phyloP scores from a whole-genome alignment of 345 rosid species.

The Luvunga scandens region DNA sequence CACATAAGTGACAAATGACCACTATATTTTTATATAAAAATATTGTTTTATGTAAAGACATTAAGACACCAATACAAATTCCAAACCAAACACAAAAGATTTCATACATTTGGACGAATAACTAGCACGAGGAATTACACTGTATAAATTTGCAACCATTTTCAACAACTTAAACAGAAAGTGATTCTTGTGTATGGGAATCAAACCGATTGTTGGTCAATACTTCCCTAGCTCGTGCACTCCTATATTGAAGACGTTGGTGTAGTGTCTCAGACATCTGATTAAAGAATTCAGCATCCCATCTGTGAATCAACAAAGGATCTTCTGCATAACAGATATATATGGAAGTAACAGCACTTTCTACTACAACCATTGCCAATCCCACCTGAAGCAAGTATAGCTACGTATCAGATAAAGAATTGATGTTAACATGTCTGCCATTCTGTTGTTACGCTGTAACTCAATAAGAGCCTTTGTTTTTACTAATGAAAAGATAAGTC shows the following conservation, averaged over 20 bases:
- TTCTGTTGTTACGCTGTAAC: background rate
- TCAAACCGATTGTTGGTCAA: slow-evolving; percentile 40
- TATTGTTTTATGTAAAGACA: background rate
- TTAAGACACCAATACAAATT: background rate
- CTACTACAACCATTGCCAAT: slow-evolving; percentile 87
- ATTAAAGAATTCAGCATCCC: slow-evolving; percentile 67
- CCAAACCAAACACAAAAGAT: slow-evolving; percentile 10
- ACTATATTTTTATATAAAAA: background rate
- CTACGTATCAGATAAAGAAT: background rate
- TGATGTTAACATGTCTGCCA: background rate
- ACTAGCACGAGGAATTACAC: slow-evolving; percentile 7
- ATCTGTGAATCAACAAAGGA: slow-evolving; percentile 66
- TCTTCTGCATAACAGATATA: slow-evolving; percentile 94
- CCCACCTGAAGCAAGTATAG: slow-evolving; percentile 57
- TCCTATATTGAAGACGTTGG: slow-evolving; percentile 82
- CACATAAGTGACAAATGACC: background rate
- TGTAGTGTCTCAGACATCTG: slow-evolving; percentile 80
- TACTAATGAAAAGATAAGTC: background rate
- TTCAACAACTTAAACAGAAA: slow-evolving; percentile 22
- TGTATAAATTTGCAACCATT: background rate
- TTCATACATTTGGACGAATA: slow-evolving; percentile 12
- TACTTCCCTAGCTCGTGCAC: slow-evolving; percentile 63
- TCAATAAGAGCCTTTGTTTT: background rate
- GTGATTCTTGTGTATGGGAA: slow-evolving; percentile 25
- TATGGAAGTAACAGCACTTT: slow-evolving; percentile 90